A percentile compares a stretch with the other conserved stretches of the same genome.
Evolutionary conservation across 345 rosid genomes (phyloP).

Genomic region (Lepidium sativum): DNA sequence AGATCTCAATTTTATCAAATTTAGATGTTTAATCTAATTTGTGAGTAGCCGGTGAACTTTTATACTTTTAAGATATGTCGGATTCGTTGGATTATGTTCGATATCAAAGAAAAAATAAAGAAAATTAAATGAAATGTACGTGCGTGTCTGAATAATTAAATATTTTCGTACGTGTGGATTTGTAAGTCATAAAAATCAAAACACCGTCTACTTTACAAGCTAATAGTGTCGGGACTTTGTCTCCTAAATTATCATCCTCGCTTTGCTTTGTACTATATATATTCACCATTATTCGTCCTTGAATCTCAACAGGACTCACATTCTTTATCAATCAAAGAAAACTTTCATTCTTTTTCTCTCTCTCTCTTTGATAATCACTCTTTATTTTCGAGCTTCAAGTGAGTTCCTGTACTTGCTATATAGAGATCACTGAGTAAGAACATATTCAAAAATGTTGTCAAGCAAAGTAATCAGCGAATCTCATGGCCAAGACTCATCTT

Average conservation of each 20-base stretch:
- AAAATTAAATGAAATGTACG: constrained; percentile 6
- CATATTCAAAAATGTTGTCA: constrained; percentile 41
- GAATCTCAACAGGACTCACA: constrained; percentile 28
- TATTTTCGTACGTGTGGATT: constrained; percentile 10
- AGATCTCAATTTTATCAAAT: no score
- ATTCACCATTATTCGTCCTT: neutral
- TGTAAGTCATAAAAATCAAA: constrained; percentile 26
- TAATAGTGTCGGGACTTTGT: constrained; percentile 16
- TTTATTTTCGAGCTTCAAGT: neutral
- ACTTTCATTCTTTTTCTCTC: neutral
- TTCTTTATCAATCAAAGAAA: constrained; percentile 5
- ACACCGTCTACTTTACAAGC: constrained; percentile 30
- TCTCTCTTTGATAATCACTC: neutral
- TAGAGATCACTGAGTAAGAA: neutral
- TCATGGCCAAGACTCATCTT: constrained; percentile 82
- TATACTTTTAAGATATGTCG: no score
- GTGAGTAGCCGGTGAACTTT: no score
- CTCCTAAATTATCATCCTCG: neutral
- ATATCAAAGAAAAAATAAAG: neutral
- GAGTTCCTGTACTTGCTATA: neutral
- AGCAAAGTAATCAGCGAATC: constrained; percentile 48
- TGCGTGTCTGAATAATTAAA: constrained; percentile 10
- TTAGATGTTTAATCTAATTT: no score
- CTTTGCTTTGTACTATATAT: constrained; percentile 2
- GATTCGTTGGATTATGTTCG: no score